A percentile compares a stretch with the other conserved stretches of the same genome.
These are phyloP conservation scores for Leptographium flavum DNA, from an alignment of 2,329 filamentous ascomycete species.

Conservation along the genomic window DNA sequence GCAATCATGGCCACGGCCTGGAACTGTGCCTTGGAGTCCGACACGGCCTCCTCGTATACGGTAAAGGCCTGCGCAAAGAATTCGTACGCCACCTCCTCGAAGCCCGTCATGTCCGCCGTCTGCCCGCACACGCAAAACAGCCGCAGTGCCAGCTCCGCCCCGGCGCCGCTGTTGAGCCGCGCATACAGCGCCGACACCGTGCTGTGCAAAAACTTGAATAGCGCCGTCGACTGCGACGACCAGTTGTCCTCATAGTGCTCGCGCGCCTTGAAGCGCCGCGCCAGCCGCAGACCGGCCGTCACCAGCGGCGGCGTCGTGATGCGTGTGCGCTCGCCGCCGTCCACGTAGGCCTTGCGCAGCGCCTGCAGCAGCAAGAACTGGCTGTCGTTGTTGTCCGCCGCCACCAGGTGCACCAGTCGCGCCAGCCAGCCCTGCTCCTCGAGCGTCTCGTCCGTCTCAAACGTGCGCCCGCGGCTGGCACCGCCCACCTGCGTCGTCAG, in stretches of 20 bases:
- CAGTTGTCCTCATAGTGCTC: conserved; percentile 66
- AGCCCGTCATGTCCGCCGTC: conserved; percentile 77
- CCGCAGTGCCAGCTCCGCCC: conserved; percentile 76
- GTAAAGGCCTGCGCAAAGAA: conserved; percentile 98
- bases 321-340: conserved; percentile 89
- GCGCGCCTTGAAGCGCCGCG: conserved; percentile 72
- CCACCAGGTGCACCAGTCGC: conserved; percentile 75
- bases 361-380: conserved; percentile 90
- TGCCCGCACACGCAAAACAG: conserved; percentile 87
- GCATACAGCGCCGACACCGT: conserved; percentile 77
- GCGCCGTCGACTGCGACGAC: conserved; percentile 52
- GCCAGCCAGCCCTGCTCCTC: conserved; percentile 98
- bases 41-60: conserved; percentile 91
- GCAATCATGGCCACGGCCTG: conserved; percentile 94
- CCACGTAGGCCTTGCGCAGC: conserved; percentile 70
- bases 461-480: conserved; percentile 34
- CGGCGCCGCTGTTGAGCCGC: conserved; percentile 54
- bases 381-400: conserved; percentile 74
- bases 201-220: conserved; percentile 94
- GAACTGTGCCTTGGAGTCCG: conserved; percentile 92
- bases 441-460: conserved; percentile 91
- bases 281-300: conserved; percentile 79
- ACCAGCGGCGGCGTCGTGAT: conserved; percentile 90
- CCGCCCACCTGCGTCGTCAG: conserved; percentile 36
- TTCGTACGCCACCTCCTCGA: conserved; percentile 94